Evolutionary conservation across 2,329 filamentous ascomycete genomes (phyloP).

Genomic region (Mariannaea sp.): DNA sequence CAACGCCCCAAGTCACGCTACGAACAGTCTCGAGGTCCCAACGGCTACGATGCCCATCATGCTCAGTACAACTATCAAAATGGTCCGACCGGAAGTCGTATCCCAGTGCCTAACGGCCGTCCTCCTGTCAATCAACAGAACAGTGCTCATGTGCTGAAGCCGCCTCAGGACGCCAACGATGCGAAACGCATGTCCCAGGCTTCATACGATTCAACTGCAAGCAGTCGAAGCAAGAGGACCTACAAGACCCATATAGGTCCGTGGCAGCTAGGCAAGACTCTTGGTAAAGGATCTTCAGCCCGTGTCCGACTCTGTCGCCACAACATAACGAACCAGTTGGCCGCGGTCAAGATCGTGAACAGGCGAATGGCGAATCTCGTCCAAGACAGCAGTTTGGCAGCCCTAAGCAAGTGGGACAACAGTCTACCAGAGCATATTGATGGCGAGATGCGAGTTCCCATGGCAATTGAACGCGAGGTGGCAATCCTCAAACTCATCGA

Average conservation of each 20-base stretch:
- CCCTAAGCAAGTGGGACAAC: slow-evolving; percentile 75
- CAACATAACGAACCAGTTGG: slow-evolving; percentile 74
- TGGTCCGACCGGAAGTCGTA: slow-evolving; percentile 27
- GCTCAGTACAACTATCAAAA: slow-evolving; percentile 23
- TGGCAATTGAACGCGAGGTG: slow-evolving; percentile 91
- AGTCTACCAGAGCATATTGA: slow-evolving; percentile 59
- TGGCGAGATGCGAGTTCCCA: slow-evolving; percentile 74
- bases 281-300: slow-evolving; percentile 89
- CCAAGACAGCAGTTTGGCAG: slow-evolving; percentile 83
- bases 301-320: slow-evolving; percentile 87
- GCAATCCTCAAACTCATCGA: slow-evolving; percentile 96
- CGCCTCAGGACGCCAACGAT: slow-evolving; percentile 41
- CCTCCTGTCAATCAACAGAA: slow-evolving; percentile 29
- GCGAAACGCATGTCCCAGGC: slow-evolving; percentile 47
- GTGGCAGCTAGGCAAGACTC: slow-evolving; percentile 87
- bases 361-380: slow-evolving; percentile 79
- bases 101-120: slow-evolving; percentile 18
- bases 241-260: slow-evolving; percentile 83
- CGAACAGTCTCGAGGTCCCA: slow-evolving; percentile 29
- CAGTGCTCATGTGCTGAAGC: slow-evolving; percentile 25
- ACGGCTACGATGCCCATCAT: slow-evolving; percentile 21
- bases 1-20: slow-evolving; percentile 40
- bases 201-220: slow-evolving; percentile 49
- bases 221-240: slow-evolving; percentile 47
- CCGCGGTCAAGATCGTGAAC: slow-evolving; percentile 94